Evolutionary conservation across 2,329 filamentous ascomycete species (phyloP).

Genomic region (Didymellaceae sp.): DNA sequence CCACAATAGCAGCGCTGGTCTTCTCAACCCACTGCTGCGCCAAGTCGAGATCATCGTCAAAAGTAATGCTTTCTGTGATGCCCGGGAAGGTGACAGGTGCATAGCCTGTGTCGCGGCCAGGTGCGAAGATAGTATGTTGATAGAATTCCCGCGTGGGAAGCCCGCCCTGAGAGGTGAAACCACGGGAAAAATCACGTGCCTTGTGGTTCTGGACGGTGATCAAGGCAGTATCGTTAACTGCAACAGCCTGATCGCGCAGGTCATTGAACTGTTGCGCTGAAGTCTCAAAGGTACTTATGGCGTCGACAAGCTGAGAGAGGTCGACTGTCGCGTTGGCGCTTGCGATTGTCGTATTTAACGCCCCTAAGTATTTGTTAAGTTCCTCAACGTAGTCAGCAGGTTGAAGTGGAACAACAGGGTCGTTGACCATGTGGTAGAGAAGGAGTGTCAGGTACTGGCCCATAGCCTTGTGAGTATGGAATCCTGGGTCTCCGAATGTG

Average conservation of each 20-base stretch:
- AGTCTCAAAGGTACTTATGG: slow-evolving; percentile 48
- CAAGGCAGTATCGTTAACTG: slow-evolving; percentile 36
- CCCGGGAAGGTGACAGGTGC: slow-evolving; percentile 48
- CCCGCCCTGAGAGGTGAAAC: slow-evolving; percentile 56
- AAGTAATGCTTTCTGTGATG: slow-evolving; percentile 48
- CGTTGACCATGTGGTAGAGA: slow-evolving; percentile 50
- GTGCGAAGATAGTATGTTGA: slow-evolving; percentile 56
- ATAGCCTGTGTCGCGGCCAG: slow-evolving; percentile 52
- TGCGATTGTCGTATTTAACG: slow-evolving; percentile 41
- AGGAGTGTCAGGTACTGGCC: slow-evolving; percentile 56
- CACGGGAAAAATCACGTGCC: slow-evolving; percentile 54
- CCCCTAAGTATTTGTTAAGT: slow-evolving; percentile 45
- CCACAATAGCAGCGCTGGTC: slow-evolving; percentile 41
- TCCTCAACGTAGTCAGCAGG: slow-evolving; percentile 49
- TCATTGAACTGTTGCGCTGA: slow-evolving; percentile 36
- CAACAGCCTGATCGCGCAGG: slow-evolving; percentile 40
- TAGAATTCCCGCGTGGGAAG: slow-evolving; percentile 54
- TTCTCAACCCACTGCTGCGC: slow-evolving; percentile 46
- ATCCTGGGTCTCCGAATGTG: slow-evolving; percentile 59
- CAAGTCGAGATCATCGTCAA: slow-evolving; percentile 35
- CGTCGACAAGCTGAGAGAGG: slow-evolving; percentile 38
- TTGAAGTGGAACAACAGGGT: slow-evolving; percentile 50
- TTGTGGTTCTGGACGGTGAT: slow-evolving; percentile 53
- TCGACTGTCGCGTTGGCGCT: slow-evolving; percentile 42
- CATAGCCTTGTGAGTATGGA: slow-evolving; percentile 57